Evolutionary conservation across 1,284 basidiomycete genomes (phyloP), one percentile per base, ranked within the genome.

Genomic region (Ceratobasidium theobromae): DNA sequence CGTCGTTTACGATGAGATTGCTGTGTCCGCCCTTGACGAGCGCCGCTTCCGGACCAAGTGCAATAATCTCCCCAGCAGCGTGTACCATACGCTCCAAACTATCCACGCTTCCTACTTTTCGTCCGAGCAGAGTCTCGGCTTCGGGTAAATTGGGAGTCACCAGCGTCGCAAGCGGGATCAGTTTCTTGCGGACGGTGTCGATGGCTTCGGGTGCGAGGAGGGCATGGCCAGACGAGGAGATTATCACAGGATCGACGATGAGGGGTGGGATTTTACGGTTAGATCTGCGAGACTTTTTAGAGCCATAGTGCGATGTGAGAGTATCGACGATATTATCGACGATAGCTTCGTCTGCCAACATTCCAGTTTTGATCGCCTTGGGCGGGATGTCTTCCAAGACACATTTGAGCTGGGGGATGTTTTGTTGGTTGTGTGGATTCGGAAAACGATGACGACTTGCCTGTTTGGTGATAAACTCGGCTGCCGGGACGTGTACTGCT

Each of bases 211-310:
- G 75, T 2, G 87, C 80, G 2, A 98, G 80, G 0, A 98, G 81
- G 5, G 82, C 83, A 71, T 95, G 91, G 1, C 95, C 94, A 0
- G 93, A 94, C 0, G 95, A 97, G 1, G 93, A 94, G 0, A 98
- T 90, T 76, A 90, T 95, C 23, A 98, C 95, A n/a, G n/a, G n/a
- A n/a, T 48, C 45, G 4, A 91, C 85, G 27, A 69, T 60, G 35
- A 69, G 40, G 8, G 9, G 71, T 70, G 1, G 76, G 72, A 45
- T 76, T 75, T 35, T 46, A n/a, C n/a, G n/a, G n/a, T n/a, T n/a
- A n/a, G n/a, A n/a, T n/a, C n/a, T n/a, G n/a, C n/a, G n/a, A n/a
- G n/a, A n/a, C 72, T 79, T 82, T 70, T 78, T 75, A 3, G 48
- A 25, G 5, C 65, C 25, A 35, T 67, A 70, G 28, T 52, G 38